Base-by-base conservation (phyloP, 2,329 filamentous ascomycete species). In the Blastomyces parvus region DNA sequence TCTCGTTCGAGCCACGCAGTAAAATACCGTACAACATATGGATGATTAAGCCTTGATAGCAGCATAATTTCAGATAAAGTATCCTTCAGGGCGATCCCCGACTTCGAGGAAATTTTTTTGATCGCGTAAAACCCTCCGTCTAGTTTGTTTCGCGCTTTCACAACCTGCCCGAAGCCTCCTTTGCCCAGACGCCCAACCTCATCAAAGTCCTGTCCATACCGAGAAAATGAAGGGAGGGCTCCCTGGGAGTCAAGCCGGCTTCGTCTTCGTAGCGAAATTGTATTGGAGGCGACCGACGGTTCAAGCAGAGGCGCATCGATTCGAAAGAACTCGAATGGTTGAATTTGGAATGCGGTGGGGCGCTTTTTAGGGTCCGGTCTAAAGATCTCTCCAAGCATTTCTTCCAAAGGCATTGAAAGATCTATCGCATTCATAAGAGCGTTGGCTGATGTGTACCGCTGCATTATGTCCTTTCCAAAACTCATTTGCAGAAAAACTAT, bases 61-160 rank as follows among this genome's bases (percentile, higher is more conserved):
- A 97, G 79, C 73, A 92, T 88, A 50, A 97, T 93, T 72, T 96
- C 89, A 0, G 89, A 92, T 48, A 97, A 80, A 64, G 89, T 90
- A 64, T 79, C 78, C 64, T 80, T 78, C 60, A 83, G 71, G 5
- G 82, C 80, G 13, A 87, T 83, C 33, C 88, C 84, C 0, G 90
- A 90, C 60, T 88, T 87, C 68, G 94, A 90, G 0, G 87, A 90
- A 66, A 99, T 94, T 74, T 97, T 97, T 75, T 99, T 99, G 73
- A 99, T 90, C 22, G 94, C 94, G 76, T 97, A 99, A 53, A 95
- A 88, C 64, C 92, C 89, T 0, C 90, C 90, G 73, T 97, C 94
- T 3, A 97, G 84, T 77, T 94, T 96, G 75, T 96, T 96, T 40
- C 93, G 85, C 2, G 93, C 93, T 74, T 96, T 95, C 62, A 97